Base-by-base conservation (phyloP, 1,284 basidiomycete species). In the Marasmius sp. region DNA sequence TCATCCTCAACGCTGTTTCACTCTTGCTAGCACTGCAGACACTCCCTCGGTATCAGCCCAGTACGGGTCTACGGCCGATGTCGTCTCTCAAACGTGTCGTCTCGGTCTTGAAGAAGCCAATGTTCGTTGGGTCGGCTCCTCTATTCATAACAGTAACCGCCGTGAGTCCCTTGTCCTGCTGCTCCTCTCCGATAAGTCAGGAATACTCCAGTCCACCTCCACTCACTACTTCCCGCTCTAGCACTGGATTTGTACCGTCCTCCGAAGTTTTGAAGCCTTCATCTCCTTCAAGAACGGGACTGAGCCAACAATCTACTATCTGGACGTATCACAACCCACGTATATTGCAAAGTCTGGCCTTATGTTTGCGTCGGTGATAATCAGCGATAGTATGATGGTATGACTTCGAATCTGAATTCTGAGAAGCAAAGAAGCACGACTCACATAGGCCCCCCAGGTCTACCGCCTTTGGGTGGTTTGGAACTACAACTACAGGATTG, bases 381-480 rank as follows among this genome's bases (percentile, higher is more conserved):
- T 63, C 22, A 58, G 60, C 11, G 66, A 67, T 56, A 39, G 38
- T 14, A 68, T 66, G 60, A 63, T 68, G 36, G 66, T 68, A 38
- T 22, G 36, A 14, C 48, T 57, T 36, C 16, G 16, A 7, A 39
- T 18, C 22, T n/a, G 7, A 11, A 53, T 14, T 49, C 22, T 27
- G 12, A 12, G 41, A 43, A 20, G 45, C 20, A 37, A 22, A 48
- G 27, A 11, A 53, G n/a, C n/a, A n/a, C n/a, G n/a, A n/a, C 36
- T 55, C 41, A 37, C 34, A 43, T 10, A 41, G 12, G 11, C 10
- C 34, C n/a, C 22, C 6, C 41, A 67, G 66, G 64, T 67, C 0
- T 67, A 65, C 56, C 64, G 66, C 14, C 57, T 68, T 12, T 65
- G 66, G 65, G 45, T 65, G 47, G 48, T 66, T 36, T 65, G 61